Percentiles rank a stretch among this genome's conserved stretches.
phyloP scores from a whole-genome alignment of 345 rosid species.

The Barbarea vulgaris region DNA sequence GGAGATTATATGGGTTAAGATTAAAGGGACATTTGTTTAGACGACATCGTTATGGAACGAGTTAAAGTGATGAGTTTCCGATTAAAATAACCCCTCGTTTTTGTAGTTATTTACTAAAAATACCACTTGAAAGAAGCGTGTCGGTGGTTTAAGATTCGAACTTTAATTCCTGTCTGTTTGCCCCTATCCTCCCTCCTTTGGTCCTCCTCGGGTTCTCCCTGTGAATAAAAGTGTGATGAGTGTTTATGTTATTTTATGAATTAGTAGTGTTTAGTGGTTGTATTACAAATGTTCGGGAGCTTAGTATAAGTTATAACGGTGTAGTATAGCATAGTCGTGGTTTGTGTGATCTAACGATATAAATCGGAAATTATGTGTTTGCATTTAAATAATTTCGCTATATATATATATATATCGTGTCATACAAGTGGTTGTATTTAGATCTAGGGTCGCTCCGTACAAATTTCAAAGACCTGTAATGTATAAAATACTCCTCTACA shows the following conservation, averaged over 20 bases:
- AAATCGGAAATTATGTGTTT: not conserved
- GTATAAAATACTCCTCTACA: no score
- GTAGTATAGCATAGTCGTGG: not conserved
- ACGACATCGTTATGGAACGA: constrained; percentile 22
- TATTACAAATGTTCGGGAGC: not conserved
- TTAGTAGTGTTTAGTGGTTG: not conserved
- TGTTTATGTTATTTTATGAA: not conserved
- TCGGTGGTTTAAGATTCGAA: constrained; percentile 29
- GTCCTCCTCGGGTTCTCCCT: not conserved
- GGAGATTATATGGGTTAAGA: not conserved
- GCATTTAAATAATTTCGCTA: not conserved
- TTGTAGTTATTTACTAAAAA: not conserved
- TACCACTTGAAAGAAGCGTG: not conserved
- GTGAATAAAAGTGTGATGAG: not conserved
- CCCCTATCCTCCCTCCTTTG: not conserved
- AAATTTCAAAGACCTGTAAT: not conserved
- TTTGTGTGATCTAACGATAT: not conserved
- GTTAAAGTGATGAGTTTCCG: not conserved
- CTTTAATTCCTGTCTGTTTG: not conserved
- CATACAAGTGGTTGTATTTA: no score
- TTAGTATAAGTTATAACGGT: no score
- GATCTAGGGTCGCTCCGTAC: no score
- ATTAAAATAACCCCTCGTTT: not conserved
- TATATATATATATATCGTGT: no score
- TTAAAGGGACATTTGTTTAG: not conserved